These are phyloP conservation scores for Sanghuangporus baumii DNA, from an alignment of 1,284 basidiomycete genomes.

Conservation along the genomic window DNA sequence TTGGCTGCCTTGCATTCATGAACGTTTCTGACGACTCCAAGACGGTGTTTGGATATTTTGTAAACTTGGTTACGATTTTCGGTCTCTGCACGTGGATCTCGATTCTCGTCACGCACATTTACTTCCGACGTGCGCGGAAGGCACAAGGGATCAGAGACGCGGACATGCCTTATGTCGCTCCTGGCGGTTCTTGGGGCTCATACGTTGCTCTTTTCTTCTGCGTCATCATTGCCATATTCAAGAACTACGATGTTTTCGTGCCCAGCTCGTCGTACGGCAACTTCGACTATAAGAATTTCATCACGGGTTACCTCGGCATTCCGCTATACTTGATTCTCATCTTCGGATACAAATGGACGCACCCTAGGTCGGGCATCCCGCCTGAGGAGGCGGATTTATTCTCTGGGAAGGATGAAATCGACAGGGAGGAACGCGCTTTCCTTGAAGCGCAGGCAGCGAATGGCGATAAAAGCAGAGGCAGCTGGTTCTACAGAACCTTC, in stretches of 20 bases:
- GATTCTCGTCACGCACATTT: slow-evolving; percentile 66
- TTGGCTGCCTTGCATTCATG: slow-evolving; percentile 57
- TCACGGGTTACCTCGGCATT: slow-evolving; percentile 15
- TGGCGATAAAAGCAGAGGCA: neutral
- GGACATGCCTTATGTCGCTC: slow-evolving; percentile 63
- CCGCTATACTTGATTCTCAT: slow-evolving; percentile 13
- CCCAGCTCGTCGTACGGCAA: slow-evolving; percentile 4
- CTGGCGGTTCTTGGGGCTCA: slow-evolving; percentile 57
- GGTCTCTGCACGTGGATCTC: slow-evolving; percentile 73
- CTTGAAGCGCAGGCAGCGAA: slow-evolving; percentile 22
- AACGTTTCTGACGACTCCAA: slow-evolving; percentile 38
- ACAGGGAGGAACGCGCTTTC: slow-evolving; percentile 21
- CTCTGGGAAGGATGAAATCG: slow-evolving; percentile 15
- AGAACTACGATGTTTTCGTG: slow-evolving; percentile 57
- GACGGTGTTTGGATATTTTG: slow-evolving; percentile 66
- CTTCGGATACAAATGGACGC: slow-evolving; percentile 11
- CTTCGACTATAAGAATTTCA: slow-evolving; percentile 13
- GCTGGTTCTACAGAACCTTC: slow-evolving; percentile 12
- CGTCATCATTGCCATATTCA: slow-evolving; percentile 59
- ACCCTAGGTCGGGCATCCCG: neutral
- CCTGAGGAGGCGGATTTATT: slow-evolving; percentile 14
- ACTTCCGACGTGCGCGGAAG: slow-evolving; percentile 8
- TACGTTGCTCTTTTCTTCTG: slow-evolving; percentile 59
- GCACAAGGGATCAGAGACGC: slow-evolving; percentile 61
- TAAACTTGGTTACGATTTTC: slow-evolving; percentile 62